Evolutionary conservation across 306 rosid species (phyloP).

Genomic region (Elaeagnus macrophylla): DNA sequence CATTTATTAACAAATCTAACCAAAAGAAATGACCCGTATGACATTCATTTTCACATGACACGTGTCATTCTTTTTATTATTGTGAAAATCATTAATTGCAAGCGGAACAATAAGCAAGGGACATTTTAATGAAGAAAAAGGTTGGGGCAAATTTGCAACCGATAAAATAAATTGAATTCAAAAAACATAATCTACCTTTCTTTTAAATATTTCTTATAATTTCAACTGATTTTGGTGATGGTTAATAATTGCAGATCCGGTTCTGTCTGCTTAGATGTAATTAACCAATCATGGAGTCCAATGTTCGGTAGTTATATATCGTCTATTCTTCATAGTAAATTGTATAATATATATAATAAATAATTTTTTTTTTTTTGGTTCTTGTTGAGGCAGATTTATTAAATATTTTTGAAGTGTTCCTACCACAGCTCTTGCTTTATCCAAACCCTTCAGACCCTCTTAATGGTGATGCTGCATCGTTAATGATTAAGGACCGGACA

Average conservation of each 20-base stretch:
- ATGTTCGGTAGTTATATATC: constrained; percentile 68
- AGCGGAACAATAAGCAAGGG: too few relatives aligned
- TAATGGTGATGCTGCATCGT: constrained; percentile 90
- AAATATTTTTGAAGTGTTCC: constrained; percentile 93
- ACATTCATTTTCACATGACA: too few relatives aligned
- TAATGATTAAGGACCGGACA: constrained; percentile 85
- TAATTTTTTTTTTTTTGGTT: constrained; percentile 13
- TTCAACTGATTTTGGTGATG: constrained; percentile 26
- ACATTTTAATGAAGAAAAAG: too few relatives aligned
- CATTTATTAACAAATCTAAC: too few relatives aligned
- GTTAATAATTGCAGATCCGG: constrained; percentile 70
- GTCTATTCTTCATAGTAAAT: not conserved
- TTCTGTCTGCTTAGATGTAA: constrained; percentile 95
- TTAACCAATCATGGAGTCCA: constrained; percentile 99
- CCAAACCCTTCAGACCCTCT: constrained; percentile 98
- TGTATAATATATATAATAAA: not conserved
- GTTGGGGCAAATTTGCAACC: too few relatives aligned
- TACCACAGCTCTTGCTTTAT: constrained; percentile 92
- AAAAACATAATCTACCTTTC: too few relatives aligned
- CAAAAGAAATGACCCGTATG: too few relatives aligned
- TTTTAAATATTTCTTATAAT: constrained; percentile 3
- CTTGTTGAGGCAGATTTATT: constrained; percentile 57
- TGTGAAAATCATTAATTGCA: too few relatives aligned
- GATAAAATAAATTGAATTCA: too few relatives aligned
- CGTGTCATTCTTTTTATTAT: too few relatives aligned